phyloP scores from a whole-genome alignment of 2,329 filamentous ascomycete species.

The Chrysoporthe deuterocubensis region DNA sequence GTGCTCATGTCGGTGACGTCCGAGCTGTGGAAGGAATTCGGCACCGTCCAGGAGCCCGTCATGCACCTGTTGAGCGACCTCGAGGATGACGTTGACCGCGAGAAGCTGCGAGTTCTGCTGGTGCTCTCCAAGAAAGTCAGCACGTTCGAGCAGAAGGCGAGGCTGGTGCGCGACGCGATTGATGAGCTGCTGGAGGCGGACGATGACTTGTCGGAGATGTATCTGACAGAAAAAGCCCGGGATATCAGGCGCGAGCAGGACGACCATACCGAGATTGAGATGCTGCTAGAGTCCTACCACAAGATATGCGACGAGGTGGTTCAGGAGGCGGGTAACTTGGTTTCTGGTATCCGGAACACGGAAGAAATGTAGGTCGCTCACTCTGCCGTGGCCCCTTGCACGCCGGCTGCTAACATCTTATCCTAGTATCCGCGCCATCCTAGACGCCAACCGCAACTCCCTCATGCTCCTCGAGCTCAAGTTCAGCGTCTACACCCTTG shows the following conservation, averaged over 20 bases:
- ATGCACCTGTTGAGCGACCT: slow-evolving; percentile 86
- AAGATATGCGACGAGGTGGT: slow-evolving; percentile 98
- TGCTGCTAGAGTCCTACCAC: slow-evolving; percentile 95
- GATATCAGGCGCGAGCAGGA: slow-evolving; percentile 75
- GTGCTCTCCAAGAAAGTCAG: slow-evolving; percentile 95
- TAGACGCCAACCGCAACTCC: slow-evolving; percentile 96
- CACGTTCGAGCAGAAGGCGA: slow-evolving; percentile 96
- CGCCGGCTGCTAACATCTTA: slow-evolving; percentile 33
- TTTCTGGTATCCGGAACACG: slow-evolving; percentile 94
- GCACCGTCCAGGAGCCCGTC: slow-evolving; percentile 89
- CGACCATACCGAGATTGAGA: slow-evolving; percentile 95
- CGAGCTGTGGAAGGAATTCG: slow-evolving; percentile 91
- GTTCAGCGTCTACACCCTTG: slow-evolving; percentile 92
- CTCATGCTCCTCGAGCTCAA: slow-evolving; percentile 97
- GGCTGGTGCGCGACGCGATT: slow-evolving; percentile 90
- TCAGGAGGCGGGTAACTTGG: slow-evolving; percentile 89
- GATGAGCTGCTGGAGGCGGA: slow-evolving; percentile 95
- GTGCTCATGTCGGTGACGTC: slow-evolving; percentile 92
- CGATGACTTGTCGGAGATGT: slow-evolving; percentile 94
- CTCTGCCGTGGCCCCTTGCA: not conserved
- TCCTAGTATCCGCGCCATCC: slow-evolving; percentile 84
- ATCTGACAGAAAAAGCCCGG: slow-evolving; percentile 83
- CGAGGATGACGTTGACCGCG: slow-evolving; percentile 94
- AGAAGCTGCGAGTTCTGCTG: slow-evolving; percentile 87
- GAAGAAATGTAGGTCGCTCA: slow-evolving; percentile 84